phyloP scores from a whole-genome alignment of 805 yeast genomes.

The Ogataea naganishii region DNA sequence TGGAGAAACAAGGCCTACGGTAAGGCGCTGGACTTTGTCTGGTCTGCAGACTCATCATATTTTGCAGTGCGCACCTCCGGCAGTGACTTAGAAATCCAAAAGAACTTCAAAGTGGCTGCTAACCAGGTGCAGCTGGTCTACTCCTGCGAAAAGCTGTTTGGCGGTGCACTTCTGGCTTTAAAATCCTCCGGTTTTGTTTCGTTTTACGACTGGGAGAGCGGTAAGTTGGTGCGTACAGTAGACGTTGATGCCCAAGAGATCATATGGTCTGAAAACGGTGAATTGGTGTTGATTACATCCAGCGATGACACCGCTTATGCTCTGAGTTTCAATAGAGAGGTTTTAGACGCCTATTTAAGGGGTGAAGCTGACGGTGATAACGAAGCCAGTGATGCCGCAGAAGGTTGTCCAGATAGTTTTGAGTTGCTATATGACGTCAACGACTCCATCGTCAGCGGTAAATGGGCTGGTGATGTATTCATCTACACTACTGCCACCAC shows the following conservation, averaged over 20 bases:
- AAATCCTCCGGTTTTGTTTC: conserved; percentile 78
- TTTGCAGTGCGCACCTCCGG: conserved; percentile 75
- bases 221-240: conserved; percentile 75
- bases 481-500: conserved; percentile 82
- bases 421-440: conserved; percentile 76
- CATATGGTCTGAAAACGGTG: conserved; percentile 92
- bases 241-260: conserved; percentile 81
- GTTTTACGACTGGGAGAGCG: conserved; percentile 92
- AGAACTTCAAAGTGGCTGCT: conserved; percentile 60
- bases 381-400: conserved; percentile 61
- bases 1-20: conserved; percentile 97
- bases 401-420: conserved; percentile 82
- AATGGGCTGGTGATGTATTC: conserved; percentile 97
- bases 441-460: conserved; percentile 80
- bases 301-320: conserved; percentile 72
- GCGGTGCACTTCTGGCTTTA: conserved; percentile 85
- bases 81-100: conserved; percentile 59
- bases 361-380: no score
- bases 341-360: conserved; percentile 55
- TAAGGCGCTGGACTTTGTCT: conserved; percentile 79
- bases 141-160: conserved; percentile 70
- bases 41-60: conserved; percentile 88
- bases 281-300: conserved; percentile 67
- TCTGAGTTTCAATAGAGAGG: conserved; percentile 61
- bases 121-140: conserved; percentile 59